These are phyloP conservation scores for Cubamyces sp. DNA, from an alignment of 768 basidiomycete species.

Conservation along the genomic window DNA sequence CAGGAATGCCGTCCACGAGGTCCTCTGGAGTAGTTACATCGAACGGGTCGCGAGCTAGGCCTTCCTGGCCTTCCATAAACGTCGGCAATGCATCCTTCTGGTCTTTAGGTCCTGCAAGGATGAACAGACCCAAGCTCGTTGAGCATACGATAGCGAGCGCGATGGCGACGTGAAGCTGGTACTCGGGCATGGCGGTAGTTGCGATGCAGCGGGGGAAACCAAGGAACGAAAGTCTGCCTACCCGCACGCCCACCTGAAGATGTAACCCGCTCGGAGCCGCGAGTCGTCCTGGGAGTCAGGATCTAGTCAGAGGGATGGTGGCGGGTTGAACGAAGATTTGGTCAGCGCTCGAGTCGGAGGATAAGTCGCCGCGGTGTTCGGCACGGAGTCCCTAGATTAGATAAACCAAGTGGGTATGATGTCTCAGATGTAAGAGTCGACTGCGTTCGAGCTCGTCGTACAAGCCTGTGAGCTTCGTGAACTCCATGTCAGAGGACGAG, in stretches of 20 bases:
- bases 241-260: neutral
- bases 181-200: conserved; percentile 60
- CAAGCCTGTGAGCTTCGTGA: no score
- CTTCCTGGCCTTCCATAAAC: conserved; percentile 33
- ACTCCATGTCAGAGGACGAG: no score
- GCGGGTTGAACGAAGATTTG: neutral
- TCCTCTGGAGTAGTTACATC: conserved; percentile 78
- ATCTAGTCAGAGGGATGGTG: neutral
- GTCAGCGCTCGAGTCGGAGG: conserved; percentile 1
- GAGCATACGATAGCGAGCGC: conserved; percentile 48
- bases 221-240: neutral
- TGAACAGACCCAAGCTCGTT: conserved; percentile 49
- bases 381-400: neutral
- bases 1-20: conserved; percentile 64
- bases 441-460: no score
- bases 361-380: neutral
- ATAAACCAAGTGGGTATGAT: neutral
- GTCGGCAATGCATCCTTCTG: conserved; percentile 55
- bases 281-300: neutral
- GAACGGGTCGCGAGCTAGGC: conserved; percentile 55
- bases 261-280: neutral
- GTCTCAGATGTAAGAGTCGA: neutral
- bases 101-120: conserved; percentile 44
- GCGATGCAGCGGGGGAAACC: neutral
- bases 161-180: conserved; percentile 59